Evolutionary conservation across 1,284 basidiomycete genomes (phyloP).

Genomic region (Tetrapyrgos nigripes): DNA sequence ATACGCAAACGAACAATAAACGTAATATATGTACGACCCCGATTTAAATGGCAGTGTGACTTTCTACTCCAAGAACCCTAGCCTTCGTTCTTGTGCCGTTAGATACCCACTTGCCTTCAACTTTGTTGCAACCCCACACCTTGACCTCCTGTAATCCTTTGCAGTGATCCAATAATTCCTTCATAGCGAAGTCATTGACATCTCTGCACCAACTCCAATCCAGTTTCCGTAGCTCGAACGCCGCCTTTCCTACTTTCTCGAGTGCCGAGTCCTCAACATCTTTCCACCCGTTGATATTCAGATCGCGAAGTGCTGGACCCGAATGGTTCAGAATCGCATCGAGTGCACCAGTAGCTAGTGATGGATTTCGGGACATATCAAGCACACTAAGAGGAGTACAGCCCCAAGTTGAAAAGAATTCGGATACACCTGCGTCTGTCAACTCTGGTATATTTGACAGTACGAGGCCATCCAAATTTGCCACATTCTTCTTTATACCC

Average conservation of each 20-base stretch:
- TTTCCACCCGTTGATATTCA: conserved; percentile 85
- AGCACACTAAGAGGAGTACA: conserved; percentile 54
- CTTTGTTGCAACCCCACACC: conserved; percentile 75
- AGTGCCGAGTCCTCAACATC: conserved; percentile 65
- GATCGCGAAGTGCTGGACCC: conserved; percentile 59
- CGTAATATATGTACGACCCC: too few species aligned
- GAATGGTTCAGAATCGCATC: conserved; percentile 76
- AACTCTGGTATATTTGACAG: conserved; percentile 69
- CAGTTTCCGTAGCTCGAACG: conserved; percentile 61
- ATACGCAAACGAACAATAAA: too few species aligned
- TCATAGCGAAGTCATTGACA: conserved; percentile 85
- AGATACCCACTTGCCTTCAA: conserved; percentile 60
- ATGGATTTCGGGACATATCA: conserved; percentile 68
- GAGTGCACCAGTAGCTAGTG: conserved; percentile 66
- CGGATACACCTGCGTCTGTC: conserved; percentile 71
- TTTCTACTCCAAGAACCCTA: conserved; percentile 14
- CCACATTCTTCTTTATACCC: conserved; percentile 65
- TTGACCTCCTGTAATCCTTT: conserved; percentile 60
- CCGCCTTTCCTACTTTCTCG: conserved; percentile 53
- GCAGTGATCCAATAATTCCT: conserved; percentile 64
- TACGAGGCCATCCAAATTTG: conserved; percentile 59
- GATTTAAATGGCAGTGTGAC: conserved; percentile 1
- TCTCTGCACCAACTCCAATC: conserved; percentile 91
- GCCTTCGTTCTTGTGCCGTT: conserved; percentile 10
- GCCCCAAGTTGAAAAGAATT: conserved; percentile 65